A percentile compares a stretch with the other conserved stretches of the same genome.
phyloP scores from a whole-genome alignment of 2,329 filamentous ascomycete genomes.

The Exophiala oligosperma region DNA sequence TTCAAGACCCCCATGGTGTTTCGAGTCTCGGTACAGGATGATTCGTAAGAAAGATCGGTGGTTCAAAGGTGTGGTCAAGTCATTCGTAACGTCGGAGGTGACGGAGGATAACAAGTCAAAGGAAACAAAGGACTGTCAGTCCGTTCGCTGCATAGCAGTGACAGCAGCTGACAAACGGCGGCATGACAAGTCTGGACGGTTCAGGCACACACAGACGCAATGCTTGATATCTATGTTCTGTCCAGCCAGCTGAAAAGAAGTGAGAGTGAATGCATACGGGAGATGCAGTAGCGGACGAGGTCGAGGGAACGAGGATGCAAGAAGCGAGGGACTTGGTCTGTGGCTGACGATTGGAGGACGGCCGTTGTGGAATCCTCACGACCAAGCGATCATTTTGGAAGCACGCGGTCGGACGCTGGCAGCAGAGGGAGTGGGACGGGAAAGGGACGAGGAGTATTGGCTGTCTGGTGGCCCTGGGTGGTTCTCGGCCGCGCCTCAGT shows the following conservation, averaged over 20 bases:
- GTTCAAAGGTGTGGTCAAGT: neutral
- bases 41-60: constrained; percentile 1
- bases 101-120: constrained; percentile 10
- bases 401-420: constrained; percentile 26
- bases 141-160: constrained; percentile 23
- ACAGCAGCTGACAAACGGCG: constrained; percentile 17
- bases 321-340: constrained; percentile 10
- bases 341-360: constrained; percentile 27
- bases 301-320: constrained; percentile 15
- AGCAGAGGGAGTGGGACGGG: constrained; percentile 6
- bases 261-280: constrained; percentile 9
- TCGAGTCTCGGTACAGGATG: neutral
- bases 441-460: neutral
- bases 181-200: constrained; percentile 17
- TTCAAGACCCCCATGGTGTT: constrained; percentile 23
- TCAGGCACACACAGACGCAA: constrained; percentile 5
- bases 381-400: constrained; percentile 21
- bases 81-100: constrained; percentile 4
- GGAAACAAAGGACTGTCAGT: constrained; percentile 7
- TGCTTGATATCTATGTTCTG: constrained; percentile 1
- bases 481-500: neutral
- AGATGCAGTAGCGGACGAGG: constrained; percentile 8
- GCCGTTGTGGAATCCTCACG: constrained; percentile 14
- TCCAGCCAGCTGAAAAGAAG: constrained; percentile 1
- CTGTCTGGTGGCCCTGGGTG: neutral